A percentile compares a stretch with the other conserved stretches of the same genome.
Conservation (phyloP, 2,329 filamentous ascomycete species). For the Ceratocystis cubensis region DNA sequence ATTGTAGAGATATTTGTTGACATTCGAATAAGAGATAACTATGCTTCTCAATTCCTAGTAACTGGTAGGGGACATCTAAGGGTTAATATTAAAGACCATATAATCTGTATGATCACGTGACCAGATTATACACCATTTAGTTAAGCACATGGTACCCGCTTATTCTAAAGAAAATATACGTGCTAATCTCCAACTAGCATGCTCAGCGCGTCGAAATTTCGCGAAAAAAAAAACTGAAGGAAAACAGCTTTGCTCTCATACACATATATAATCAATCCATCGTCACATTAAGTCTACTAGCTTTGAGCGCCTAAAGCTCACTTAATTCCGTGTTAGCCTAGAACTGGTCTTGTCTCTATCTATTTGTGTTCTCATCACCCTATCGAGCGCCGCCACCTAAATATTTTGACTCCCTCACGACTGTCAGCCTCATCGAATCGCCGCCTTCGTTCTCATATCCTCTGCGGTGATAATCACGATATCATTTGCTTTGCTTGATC, state of each 20-base stretch:
- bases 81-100: neutral
- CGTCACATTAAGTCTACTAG: neutral
- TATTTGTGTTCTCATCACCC: neutral
- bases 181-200: neutral
- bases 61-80: neutral
- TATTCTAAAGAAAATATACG: neutral
- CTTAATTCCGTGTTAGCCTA: too few relatives aligned
- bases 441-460: neutral
- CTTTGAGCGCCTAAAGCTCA: neutral
- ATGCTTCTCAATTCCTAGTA: neutral
- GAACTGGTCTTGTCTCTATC: neutral
- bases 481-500: too few relatives aligned
- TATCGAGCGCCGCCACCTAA: too few relatives aligned
- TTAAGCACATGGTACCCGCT: neutral
- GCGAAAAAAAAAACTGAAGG: constrained; percentile 1
- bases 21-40: neutral
- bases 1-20: neutral
- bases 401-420: too few relatives aligned
- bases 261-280: neutral
- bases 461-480: neutral
- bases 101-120: neutral
- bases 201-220: constrained; percentile 9
- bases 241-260: too few relatives aligned
- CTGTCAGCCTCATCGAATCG: too few relatives aligned
- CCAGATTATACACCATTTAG: accelerated